Base-by-base conservation (phyloP, 192 early-diverging fungal genomes). In the Nowakowskiella sp. region DNA sequence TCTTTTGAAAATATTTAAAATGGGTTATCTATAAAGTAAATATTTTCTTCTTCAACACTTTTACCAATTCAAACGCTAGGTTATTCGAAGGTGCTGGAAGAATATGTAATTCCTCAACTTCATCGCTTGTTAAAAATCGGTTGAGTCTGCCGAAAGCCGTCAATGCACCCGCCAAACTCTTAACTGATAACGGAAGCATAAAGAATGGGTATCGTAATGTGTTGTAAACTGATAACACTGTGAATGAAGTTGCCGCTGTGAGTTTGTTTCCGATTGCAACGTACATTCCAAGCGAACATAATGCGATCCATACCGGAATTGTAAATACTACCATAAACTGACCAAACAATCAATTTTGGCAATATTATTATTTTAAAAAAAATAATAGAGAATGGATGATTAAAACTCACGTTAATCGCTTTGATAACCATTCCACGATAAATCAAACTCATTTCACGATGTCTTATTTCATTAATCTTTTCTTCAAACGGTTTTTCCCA, bases 401-500 rank as follows among this genome's bases (percentile, higher is more conserved):
- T 13, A 13, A 13, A 13, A 39, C 36, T 13, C 19, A 39, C 36
- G 43, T 77, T 82, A 58, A 75, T 65, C 22, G 74, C 71, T 53
- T 84, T 84, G 46, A 78, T 64, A 6, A 80, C 59, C 53, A 85
- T 60, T 7, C 67, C 67, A 7, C 29, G 27, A n/a, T 66, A 65
- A 24, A 85, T 63, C 31, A 65, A 67, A 1, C 29, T 28, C 55
- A 83, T 70, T 56, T 87, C 85, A 31, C 71, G 61, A n/a, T 47
- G 34, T 6, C 85, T 58, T 9, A 87, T 74, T 6, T 61, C 60
- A n/a, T 50, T 46, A 28, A 86, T 72, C 30, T 80, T 77, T 16
- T 78, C 66, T 34, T 58, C 49, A 53, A 87, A 87, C n/a, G 74
- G 74, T 1, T 62, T 50, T 45, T 87, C 85, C 85, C 85, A 87